Percentiles rank a stretch among this genome's conserved stretches.
Evolutionary conservation across 2,329 filamentous ascomycete species (phyloP).

Genomic region (Orbilia blumenaviensis): DNA sequence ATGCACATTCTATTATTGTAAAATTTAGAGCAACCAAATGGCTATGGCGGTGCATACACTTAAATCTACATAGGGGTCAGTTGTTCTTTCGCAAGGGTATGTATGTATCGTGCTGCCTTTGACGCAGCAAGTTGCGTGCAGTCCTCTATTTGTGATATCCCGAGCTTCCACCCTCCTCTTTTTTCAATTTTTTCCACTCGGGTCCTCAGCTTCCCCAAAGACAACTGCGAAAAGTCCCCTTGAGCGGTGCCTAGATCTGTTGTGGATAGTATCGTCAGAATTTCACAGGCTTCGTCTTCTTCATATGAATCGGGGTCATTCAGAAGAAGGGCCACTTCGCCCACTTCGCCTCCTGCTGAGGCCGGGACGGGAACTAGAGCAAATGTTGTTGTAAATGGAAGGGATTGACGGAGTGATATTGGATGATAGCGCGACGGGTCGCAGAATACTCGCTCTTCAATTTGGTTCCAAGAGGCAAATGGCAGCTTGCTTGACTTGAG

Average conservation of each 20-base stretch:
- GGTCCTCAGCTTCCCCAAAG: constrained; percentile 62
- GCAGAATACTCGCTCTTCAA: constrained; percentile 81
- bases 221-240: not conserved
- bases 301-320: constrained; percentile 90
- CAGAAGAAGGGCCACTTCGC: constrained; percentile 70
- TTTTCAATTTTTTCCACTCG: constrained; percentile 80
- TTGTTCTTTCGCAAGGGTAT: not conserved
- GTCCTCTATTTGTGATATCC: constrained; percentile 1
- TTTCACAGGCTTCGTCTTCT: constrained; percentile 83
- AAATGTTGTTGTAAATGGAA: constrained; percentile 81
- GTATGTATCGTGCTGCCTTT: constrained; percentile 11
- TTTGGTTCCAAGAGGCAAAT: constrained; percentile 80
- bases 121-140: constrained; percentile 7
- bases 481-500: constrained; percentile 81
- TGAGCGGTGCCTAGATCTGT: constrained; percentile 63
- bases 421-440: constrained; percentile 60
- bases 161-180: constrained; percentile 70
- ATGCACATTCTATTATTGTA: not conserved
- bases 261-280: constrained; percentile 69
- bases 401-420: constrained; percentile 67
- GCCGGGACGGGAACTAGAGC: constrained; percentile 65
- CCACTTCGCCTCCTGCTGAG: not conserved
- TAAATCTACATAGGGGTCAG: not conserved
- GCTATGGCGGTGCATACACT: not conserved
- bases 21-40: not conserved